A percentile compares a stretch with the other conserved stretches of the same genome.
Evolutionary conservation across 1,139 yeast species (phyloP).

Genomic region (Ogataea hybrid): DNA sequence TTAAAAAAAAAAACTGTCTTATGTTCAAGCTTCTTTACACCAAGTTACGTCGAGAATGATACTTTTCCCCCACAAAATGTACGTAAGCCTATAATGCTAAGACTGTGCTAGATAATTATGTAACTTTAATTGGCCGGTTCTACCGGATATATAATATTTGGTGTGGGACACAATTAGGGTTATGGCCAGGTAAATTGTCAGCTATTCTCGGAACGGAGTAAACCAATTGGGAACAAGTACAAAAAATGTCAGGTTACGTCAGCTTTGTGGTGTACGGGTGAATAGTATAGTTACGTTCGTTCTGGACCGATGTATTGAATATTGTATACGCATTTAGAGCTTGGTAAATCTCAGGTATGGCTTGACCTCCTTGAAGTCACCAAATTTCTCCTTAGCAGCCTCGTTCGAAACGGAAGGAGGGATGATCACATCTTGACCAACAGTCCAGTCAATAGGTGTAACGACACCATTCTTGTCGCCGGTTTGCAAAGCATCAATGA

Average conservation of each 20-base stretch:
- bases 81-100: neutral
- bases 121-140: constrained; percentile 6
- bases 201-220: constrained; percentile 7
- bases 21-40: constrained; percentile 4
- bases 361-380: constrained; percentile 75
- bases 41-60: neutral
- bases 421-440: constrained; percentile 84
- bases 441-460: constrained; percentile 75
- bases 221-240: constrained; percentile 1
- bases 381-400: constrained; percentile 79
- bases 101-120: neutral
- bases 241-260: neutral
- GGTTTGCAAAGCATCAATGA: constrained; percentile 78
- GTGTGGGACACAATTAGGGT: neutral
- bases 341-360: constrained; percentile 73
- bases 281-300: neutral
- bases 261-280: neutral
- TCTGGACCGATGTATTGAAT: neutral
- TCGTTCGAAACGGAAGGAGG: constrained; percentile 81
- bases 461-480: constrained; percentile 78
- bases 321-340: constrained; percentile 20
- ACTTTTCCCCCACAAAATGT: constrained; percentile 6
- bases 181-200: neutral
- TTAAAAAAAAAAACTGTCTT: neutral
- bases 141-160: constrained; percentile 5